phyloP scores from a whole-genome alignment of 768 basidiomycete genomes.

The Rhizopogon roseolus region DNA sequence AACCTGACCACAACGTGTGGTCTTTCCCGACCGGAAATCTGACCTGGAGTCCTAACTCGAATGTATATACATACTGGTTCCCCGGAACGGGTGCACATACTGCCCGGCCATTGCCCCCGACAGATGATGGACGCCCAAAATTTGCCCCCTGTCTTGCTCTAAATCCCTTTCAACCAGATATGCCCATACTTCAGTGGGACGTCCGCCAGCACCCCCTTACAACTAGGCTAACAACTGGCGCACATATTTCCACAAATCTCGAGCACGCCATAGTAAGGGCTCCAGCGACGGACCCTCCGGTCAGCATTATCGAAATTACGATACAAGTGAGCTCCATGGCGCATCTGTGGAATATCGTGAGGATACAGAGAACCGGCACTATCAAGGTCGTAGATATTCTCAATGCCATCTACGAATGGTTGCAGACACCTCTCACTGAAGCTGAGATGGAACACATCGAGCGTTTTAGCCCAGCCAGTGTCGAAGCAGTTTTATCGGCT shows the following conservation, averaged over 20 bases:
- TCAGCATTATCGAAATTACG: slow-evolving; percentile 17
- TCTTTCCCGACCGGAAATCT: slow-evolving; percentile 17
- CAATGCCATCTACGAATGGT: slow-evolving; percentile 43
- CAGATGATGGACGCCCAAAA: slow-evolving; percentile 13
- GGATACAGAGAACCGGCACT: slow-evolving; percentile 25
- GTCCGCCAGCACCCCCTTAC: slow-evolving; percentile 27
- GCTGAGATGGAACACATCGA: slow-evolving; percentile 21
- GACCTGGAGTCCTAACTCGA: slow-evolving; percentile 22
- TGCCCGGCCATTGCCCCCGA: slow-evolving; percentile 16
- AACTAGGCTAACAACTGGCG: slow-evolving; percentile 25
- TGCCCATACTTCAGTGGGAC: slow-evolving; percentile 33
- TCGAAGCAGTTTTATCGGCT: slow-evolving; percentile 18
- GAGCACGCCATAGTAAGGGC: slow-evolving; percentile 19
- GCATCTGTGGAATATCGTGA: slow-evolving; percentile 28
- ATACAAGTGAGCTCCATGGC: slow-evolving; percentile 19
- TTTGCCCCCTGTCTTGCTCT: slow-evolving; percentile 24
- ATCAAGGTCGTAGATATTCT: slow-evolving; percentile 45
- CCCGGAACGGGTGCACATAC: slow-evolving; percentile 15
- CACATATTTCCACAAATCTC: slow-evolving; percentile 19
- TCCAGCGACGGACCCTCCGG: slow-evolving; percentile 15
- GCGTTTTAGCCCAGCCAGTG: slow-evolving; percentile 12
- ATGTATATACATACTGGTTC: slow-evolving; percentile 6
- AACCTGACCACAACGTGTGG: slow-evolving; percentile 20
- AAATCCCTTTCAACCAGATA: slow-evolving; percentile 24
- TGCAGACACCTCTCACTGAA: slow-evolving; percentile 37